Evolutionary conservation across 2,329 filamentous ascomycete genomes (phyloP), one percentile per base, ranked within the genome.

Genomic region (Apiospora pterosperma): DNA sequence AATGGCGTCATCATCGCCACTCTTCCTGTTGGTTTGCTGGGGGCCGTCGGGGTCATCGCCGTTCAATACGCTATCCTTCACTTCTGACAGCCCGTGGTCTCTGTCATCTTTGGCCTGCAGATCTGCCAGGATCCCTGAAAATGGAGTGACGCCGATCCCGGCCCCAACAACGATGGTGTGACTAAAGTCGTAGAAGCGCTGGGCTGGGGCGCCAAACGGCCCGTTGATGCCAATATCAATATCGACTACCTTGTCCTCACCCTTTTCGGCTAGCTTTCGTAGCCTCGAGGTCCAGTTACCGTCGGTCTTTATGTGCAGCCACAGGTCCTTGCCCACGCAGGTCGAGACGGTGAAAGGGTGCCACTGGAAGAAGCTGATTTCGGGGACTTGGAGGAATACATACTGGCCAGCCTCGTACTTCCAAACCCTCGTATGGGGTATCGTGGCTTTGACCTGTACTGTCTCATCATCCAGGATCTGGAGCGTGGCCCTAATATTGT

Each of bases 291-390:
- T 87, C 85, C 84, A 88, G 71, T 87, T 80, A 0, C 85, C 85
- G 58, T 86, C 84, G 3, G 82, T 83, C 70, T 87, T 87, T 76
- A 88, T 86, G 68, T 87, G 85, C 0, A 88, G 71, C 71, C 82
- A 81, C 74, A 88, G 79, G 36, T 80, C 77, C 31, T 82, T 81
- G 0, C 81, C 83, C 16, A 79, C 78, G 67, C 84, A 87, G 2
- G 82, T 81, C 0, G 85, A 87, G 0, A 88, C 82, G 0, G 85
- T 87, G 67, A 88, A 88, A 0, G 84, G 85, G 64, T 88, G 85
- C 85, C 85, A 88, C 68, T 87, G 84, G 64, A 84, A 87, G 61
- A 78, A 74, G 41, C 83, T 85, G 25, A 87, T 72, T 36, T 76
- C 67, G 0, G 84, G 85, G 0, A 87, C 82, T 67, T 87, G 84